phyloP scores from a whole-genome alignment of 768 basidiomycete genomes.

The Termitomyces sp. region DNA sequence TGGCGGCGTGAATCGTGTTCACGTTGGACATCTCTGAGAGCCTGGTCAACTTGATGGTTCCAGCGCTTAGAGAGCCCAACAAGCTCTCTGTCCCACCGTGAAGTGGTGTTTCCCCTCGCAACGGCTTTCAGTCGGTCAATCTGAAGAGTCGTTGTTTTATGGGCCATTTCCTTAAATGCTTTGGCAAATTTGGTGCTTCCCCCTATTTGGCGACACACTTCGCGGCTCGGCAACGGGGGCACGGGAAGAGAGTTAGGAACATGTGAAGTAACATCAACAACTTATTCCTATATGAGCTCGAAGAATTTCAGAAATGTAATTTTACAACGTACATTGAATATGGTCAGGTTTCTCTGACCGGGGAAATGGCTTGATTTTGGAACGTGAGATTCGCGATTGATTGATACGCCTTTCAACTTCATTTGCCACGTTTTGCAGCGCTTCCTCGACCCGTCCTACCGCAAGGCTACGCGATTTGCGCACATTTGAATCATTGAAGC shows the following conservation, averaged over 20 bases:
- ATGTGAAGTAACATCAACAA: not conserved
- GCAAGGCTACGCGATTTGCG: conserved; percentile 1
- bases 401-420: not conserved
- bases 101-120: not conserved
- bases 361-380: not conserved
- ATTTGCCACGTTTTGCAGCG: not conserved
- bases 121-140: conserved; percentile 1
- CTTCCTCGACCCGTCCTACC: not conserved
- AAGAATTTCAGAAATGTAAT: not conserved
- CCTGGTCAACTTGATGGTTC: conserved; percentile 4
- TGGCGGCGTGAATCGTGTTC: not conserved
- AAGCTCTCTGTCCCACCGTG: not conserved
- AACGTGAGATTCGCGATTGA: not conserved
- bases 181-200: not conserved
- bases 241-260: conserved; percentile 1
- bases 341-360: not conserved
- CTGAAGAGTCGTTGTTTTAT: not conserved
- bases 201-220: conserved; percentile 1
- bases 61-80: not conserved
- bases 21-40: not conserved
- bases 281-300: not conserved
- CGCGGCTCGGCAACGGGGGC: conserved; percentile 1
- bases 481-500: not conserved
- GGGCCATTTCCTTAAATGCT: not conserved
- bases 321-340: not conserved